A percentile compares a stretch with the other conserved stretches of the same genome.
These are phyloP conservation scores for Stagonosporopsis cucurbitacearum DNA, from an alignment of 2,329 filamentous ascomycete species.

Conservation along the genomic window DNA sequence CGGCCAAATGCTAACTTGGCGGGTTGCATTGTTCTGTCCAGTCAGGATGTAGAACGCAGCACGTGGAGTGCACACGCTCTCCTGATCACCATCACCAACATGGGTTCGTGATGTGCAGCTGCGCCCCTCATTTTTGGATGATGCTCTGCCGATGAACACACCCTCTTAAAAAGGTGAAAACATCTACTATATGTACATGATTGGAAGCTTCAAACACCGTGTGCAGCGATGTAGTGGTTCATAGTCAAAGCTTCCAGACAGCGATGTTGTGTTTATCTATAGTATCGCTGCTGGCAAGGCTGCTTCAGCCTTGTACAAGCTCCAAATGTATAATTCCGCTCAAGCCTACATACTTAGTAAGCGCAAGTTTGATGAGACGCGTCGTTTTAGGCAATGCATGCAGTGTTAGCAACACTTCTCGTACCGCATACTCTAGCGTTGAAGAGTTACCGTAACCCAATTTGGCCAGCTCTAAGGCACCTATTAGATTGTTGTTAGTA, in stretches of 20 bases:
- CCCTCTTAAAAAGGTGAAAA: background rate
- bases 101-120: conserved; percentile 16
- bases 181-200: background rate
- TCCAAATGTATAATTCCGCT: background rate
- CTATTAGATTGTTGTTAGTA: too few species aligned
- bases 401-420: too few species aligned
- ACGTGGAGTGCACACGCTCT: conserved; percentile 15
- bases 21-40: conserved; percentile 24
- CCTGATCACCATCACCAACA: conserved; percentile 13
- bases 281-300: background rate
- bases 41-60: conserved; percentile 24
- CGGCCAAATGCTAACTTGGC: conserved; percentile 27
- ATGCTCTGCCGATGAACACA: conserved; percentile 4
- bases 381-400: background rate
- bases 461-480: too few species aligned
- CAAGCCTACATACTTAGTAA: background rate
- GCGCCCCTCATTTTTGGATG: conserved; percentile 6
- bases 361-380: background rate
- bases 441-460: too few species aligned
- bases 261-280: background rate
- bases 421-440: too few species aligned
- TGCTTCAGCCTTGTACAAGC: background rate
- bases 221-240: background rate
- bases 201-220: background rate
- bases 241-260: background rate